Conservation (phyloP, 257 asterid species). For the Ajuga chamaepitys region DNA sequence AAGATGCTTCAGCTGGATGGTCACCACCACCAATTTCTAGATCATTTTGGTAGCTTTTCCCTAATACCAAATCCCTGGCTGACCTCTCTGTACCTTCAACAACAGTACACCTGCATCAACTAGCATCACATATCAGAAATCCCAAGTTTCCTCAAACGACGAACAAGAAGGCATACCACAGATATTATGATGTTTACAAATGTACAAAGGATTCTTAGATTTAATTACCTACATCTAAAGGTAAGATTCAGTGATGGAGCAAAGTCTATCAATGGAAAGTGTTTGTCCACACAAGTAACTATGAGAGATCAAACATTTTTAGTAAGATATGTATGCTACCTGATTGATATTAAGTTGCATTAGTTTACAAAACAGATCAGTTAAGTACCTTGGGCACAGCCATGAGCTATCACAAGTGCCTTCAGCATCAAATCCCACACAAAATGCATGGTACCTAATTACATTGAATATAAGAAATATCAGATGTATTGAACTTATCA, state of each 20-base stretch:
- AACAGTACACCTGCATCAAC: slow-evolving; percentile 60
- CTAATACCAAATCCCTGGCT: slow-evolving; percentile 22
- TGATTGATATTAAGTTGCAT: neutral
- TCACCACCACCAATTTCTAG: slow-evolving; percentile 28
- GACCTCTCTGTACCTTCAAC: slow-evolving; percentile 29
- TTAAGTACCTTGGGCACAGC: slow-evolving; percentile 88
- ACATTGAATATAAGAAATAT: slow-evolving; percentile 18
- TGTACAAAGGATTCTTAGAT: neutral
- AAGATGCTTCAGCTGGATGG: slow-evolving; percentile 38
- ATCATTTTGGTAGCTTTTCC: slow-evolving; percentile 28
- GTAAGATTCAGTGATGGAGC: neutral
- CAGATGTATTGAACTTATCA: too few relatives aligned
- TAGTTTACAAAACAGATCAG: slow-evolving; percentile 6
- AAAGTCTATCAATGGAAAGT: neutral
- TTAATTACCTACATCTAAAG: neutral
- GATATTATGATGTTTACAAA: neutral
- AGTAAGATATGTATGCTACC: slow-evolving; percentile 3
- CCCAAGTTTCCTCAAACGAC: neutral
- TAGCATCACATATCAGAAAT: slow-evolving; percentile 24
- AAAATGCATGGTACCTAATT: slow-evolving; percentile 91
- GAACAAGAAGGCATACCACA: neutral
- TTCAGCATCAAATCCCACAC: slow-evolving; percentile 97
- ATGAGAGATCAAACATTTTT: neutral
- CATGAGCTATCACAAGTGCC: slow-evolving; percentile 82
- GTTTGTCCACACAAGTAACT: neutral